A percentile compares a stretch with the other conserved stretches of the same genome.
These are phyloP conservation scores for Russula sp. DNA, from an alignment of 768 basidiomycete genomes.

Conservation along the genomic window DNA sequence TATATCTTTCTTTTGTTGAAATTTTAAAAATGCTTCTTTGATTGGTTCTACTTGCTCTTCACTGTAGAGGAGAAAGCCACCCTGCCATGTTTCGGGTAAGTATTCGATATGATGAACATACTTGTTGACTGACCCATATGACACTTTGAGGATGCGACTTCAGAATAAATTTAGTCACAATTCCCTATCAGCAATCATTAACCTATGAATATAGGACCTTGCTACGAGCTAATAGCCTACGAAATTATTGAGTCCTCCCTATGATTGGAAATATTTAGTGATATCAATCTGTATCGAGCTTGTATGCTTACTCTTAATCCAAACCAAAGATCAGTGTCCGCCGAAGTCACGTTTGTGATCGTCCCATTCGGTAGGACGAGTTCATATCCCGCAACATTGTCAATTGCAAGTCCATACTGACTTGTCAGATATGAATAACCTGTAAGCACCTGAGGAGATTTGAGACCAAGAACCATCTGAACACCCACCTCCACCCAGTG, in stretches of 20 bases:
- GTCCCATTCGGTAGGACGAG: conserved; percentile 29
- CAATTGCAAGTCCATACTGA: conserved; percentile 30
- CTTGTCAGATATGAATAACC: conserved; percentile 30
- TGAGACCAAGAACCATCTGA: background rate
- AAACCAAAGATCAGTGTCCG: conserved; percentile 11
- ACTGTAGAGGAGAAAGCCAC: background rate
- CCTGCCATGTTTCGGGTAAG: background rate
- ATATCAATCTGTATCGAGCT: background rate
- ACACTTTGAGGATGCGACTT: conserved; percentile 5
- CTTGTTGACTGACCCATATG: background rate
- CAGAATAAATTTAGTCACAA: conserved; percentile 16
- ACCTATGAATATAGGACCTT: background rate
- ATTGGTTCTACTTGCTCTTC: background rate
- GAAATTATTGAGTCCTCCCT: conserved; percentile 18
- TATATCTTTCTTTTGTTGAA: conserved; percentile 1
- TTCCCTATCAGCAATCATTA: conserved; percentile 1
- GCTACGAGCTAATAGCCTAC: background rate
- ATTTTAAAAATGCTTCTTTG: background rate
- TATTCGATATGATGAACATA: background rate
- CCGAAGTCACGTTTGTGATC: background rate
- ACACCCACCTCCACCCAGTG: conserved; percentile 23
- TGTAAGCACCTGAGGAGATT: background rate
- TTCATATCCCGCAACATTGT: conserved; percentile 28
- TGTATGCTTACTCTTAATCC: conserved; percentile 5
- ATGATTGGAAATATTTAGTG: background rate